Percentiles rank a stretch among this genome's conserved stretches.
Evolutionary conservation across 2,329 filamentous ascomycete species (phyloP).

Genomic region (Lachnellula hyalina): DNA sequence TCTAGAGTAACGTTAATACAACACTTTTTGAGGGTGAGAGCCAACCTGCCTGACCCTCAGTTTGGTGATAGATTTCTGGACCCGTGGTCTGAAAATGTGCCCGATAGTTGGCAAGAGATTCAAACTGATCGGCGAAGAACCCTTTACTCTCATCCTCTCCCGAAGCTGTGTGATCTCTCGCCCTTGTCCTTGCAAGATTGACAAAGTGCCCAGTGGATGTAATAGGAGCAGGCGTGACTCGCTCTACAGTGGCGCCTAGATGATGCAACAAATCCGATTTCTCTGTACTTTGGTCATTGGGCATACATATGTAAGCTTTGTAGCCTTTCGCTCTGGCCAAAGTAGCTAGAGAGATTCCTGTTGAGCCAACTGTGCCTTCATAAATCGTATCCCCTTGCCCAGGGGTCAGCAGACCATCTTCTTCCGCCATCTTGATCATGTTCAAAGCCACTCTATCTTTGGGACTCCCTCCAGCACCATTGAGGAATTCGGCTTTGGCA

Average conservation of each 20-base stretch:
- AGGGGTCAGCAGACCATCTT: slow-evolving; percentile 67
- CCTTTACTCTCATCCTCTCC: slow-evolving; percentile 61
- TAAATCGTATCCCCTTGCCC: slow-evolving; percentile 90
- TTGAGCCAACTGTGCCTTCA: slow-evolving; percentile 94
- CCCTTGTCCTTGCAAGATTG: slow-evolving; percentile 77
- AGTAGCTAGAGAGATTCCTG: slow-evolving; percentile 88
- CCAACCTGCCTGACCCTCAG: slow-evolving; percentile 46
- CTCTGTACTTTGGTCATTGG: slow-evolving; percentile 80
- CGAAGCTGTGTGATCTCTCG: slow-evolving; percentile 63
- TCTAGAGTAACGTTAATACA: slow-evolving; percentile 13
- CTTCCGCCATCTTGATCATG: slow-evolving; percentile 82
- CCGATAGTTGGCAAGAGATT: slow-evolving; percentile 80
- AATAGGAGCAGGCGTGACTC: slow-evolving; percentile 86
- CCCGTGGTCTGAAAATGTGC: slow-evolving; percentile 81
- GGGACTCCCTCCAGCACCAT: slow-evolving; percentile 87
- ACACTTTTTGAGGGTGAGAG: not conserved
- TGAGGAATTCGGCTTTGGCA: slow-evolving; percentile 93
- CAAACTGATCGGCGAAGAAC: slow-evolving; percentile 96
- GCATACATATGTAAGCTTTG: slow-evolving; percentile 94
- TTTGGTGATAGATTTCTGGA: slow-evolving; percentile 82
- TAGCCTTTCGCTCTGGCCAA: slow-evolving; percentile 86
- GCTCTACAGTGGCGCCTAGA: slow-evolving; percentile 87
- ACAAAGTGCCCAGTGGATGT: slow-evolving; percentile 93
- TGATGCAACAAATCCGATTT: slow-evolving; percentile 86
- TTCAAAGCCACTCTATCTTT: slow-evolving; percentile 92